A percentile compares a stretch with the other conserved stretches of the same genome.
Conservation (phyloP, 2,329 filamentous ascomycete genomes). For the Ophiostoma pallidulum region DNA sequence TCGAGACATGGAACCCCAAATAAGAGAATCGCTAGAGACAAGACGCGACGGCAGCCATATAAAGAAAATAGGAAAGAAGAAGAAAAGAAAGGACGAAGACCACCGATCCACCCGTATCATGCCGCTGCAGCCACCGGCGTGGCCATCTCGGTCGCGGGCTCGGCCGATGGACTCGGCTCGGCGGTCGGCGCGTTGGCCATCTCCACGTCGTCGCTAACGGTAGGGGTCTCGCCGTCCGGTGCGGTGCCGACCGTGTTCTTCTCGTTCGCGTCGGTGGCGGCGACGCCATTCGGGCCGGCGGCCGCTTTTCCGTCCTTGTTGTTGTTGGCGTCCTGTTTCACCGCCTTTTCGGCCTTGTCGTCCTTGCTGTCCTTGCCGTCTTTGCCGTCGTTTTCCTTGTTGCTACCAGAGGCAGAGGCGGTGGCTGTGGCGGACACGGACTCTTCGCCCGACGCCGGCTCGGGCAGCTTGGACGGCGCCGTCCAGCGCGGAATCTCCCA, state of each 20-base stretch:
- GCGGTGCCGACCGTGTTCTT: too few relatives aligned
- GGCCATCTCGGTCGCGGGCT: slow-evolving; percentile 7
- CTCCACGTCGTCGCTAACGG: too few relatives aligned
- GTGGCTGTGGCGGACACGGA: slow-evolving; percentile 15
- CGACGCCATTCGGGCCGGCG: background rate
- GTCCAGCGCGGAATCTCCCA: slow-evolving; percentile 82
- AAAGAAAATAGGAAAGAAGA: background rate
- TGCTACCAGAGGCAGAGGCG: slow-evolving; percentile 35
- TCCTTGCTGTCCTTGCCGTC: slow-evolving; percentile 41
- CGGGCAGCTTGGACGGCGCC: slow-evolving; percentile 52
- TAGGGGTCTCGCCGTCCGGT: too few relatives aligned
- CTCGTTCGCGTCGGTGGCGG: background rate
- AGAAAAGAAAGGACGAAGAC: background rate
- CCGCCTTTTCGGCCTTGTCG: too few relatives aligned
- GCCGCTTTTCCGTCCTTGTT: background rate
- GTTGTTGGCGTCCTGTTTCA: background rate
- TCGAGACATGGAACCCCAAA: background rate
- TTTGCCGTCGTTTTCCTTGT: slow-evolving; percentile 48
- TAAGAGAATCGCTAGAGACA: background rate
- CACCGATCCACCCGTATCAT: background rate
- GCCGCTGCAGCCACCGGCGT: slow-evolving; percentile 10
- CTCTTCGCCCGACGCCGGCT: slow-evolving; percentile 27
- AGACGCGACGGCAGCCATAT: background rate
- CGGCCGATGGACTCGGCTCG: slow-evolving; percentile 34
- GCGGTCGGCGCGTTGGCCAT: slow-evolving; percentile 43